A percentile compares a stretch with the other conserved stretches of the same genome.
These are phyloP conservation scores for Nicotiana obtusifolia DNA, from an alignment of 257 asterid genomes.

Conservation along the genomic window DNA sequence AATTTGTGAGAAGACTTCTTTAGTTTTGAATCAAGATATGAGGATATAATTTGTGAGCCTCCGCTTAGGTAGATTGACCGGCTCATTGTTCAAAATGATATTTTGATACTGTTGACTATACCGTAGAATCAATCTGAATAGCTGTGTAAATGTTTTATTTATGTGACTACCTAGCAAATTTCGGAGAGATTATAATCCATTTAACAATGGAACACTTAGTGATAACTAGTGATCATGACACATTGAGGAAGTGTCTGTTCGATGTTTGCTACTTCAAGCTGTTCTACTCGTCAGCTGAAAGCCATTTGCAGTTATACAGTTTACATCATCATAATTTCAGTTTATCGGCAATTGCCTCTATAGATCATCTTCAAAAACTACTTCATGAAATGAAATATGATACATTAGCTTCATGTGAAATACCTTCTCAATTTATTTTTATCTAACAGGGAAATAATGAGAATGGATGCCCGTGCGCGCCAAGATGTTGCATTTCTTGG, in stretches of 20 bases:
- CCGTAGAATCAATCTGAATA: background rate
- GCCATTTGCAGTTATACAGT: background rate
- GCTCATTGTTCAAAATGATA: background rate
- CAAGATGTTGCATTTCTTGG: slow-evolving; percentile 90
- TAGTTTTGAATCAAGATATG: background rate
- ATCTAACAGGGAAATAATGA: slow-evolving; percentile 60
- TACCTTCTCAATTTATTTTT: slow-evolving; percentile 12
- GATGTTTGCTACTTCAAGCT: background rate
- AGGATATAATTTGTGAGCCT: background rate
- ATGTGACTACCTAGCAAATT: background rate
- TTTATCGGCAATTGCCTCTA: background rate
- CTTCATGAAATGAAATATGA: background rate
- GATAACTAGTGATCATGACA: background rate
- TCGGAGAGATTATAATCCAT: background rate
- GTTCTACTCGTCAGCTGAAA: background rate
- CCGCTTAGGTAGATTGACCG: background rate
- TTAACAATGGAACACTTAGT: background rate
- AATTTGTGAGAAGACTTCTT: background rate
- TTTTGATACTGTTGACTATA: too few relatives aligned
- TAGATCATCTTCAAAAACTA: background rate
- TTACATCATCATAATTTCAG: background rate
- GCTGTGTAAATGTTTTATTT: background rate
- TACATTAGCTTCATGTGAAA: background rate
- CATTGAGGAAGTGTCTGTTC: background rate
- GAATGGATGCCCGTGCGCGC: slow-evolving; percentile 87